Evolutionary conservation across 139 green algal species (phyloP).

Genomic region (Deuterostichococcus epilithicus): DNA sequence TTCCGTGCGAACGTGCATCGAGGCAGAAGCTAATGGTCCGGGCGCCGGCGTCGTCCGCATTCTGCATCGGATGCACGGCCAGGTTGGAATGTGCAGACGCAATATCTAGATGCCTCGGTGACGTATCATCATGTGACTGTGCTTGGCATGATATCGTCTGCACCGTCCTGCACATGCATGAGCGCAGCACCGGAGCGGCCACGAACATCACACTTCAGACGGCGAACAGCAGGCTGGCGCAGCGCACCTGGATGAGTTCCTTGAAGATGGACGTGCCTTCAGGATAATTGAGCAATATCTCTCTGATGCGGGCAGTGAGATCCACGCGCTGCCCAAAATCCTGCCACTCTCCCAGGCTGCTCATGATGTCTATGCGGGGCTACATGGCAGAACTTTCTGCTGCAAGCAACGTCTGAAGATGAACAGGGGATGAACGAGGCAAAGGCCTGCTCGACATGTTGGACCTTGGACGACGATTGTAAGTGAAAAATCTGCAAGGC

Average conservation of each 20-base stretch:
- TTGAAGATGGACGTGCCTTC: slow-evolving; percentile 77
- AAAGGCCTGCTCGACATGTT: too few relatives aligned
- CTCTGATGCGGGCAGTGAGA: slow-evolving; percentile 55
- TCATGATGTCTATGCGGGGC: too few relatives aligned
- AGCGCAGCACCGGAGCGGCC: neutral
- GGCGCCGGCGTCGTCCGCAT: slow-evolving; percentile 62
- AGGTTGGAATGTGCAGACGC: neutral
- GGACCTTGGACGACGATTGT: too few relatives aligned
- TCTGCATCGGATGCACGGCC: slow-evolving; percentile 28
- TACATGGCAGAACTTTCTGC: too few relatives aligned
- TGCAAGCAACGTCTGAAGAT: too few relatives aligned
- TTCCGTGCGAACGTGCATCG: slow-evolving; percentile 35
- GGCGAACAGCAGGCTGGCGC: neutral
- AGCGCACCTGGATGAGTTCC: slow-evolving; percentile 61
- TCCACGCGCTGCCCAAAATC: slow-evolving; percentile 68
- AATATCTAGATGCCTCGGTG: neutral
- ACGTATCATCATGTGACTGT: neutral
- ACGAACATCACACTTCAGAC: neutral
- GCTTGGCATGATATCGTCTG: neutral
- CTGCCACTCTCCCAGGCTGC: slow-evolving; percentile 18
- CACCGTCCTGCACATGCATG: neutral
- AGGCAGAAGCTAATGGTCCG: slow-evolving; percentile 49
- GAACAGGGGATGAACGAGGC: too few relatives aligned
- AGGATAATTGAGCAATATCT: slow-evolving; percentile 74
- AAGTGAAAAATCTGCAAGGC: too few relatives aligned